Base-by-base conservation (phyloP, 192 early-diverging fungal genomes). In the Backusella mclennaniae region DNA sequence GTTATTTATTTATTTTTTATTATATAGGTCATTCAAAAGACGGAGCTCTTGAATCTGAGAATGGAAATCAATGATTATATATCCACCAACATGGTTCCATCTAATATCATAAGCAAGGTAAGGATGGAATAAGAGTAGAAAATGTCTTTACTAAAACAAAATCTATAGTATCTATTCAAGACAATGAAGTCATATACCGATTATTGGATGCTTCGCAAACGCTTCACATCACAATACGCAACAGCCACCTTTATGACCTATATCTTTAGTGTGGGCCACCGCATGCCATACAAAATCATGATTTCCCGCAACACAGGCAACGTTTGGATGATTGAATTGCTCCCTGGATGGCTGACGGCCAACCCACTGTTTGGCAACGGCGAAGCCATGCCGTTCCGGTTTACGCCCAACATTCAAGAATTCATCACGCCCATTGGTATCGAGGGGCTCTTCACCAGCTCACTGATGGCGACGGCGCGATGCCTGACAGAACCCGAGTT, bases 351-450 rank as follows among this genome's bases (percentile, higher is more conserved):
- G 79, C 80, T 84, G 8, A 77, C 80, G 9, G 67, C 74, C 29
- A 82, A 78, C 5, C 87, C 89, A 1, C 76, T 86, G 6, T 89
- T 89, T 69, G 90, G 90, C 71, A 92, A 88, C 79, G 88, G 85
- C 23, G 98, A 99, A 81, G 82, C 93, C 1, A 95, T 99, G 21
- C 98, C 97, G 3, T 99, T 99, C 93, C 90, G 98, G 9, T 90
- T 99, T 82, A 99, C 98, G 8, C 98, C 97, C 7, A 97, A 96
- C 83, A 92, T 99, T 68, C 97, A 98, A 87, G 84, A 93, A 41
- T 99, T 99, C 83, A 93, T 99, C 53, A 96, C 95, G 5, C 93
- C 93, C 26, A 90, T 94, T 67, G 97, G 97, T 4, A 87, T 99
- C 6, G 98, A 99, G 71, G 97, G 98, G 11, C 88, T 95, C 8